Evolutionary conservation across 495 filamentous ascomycete genomes (phyloP).

Genomic region (Penicillium macrosclerotiorum): DNA sequence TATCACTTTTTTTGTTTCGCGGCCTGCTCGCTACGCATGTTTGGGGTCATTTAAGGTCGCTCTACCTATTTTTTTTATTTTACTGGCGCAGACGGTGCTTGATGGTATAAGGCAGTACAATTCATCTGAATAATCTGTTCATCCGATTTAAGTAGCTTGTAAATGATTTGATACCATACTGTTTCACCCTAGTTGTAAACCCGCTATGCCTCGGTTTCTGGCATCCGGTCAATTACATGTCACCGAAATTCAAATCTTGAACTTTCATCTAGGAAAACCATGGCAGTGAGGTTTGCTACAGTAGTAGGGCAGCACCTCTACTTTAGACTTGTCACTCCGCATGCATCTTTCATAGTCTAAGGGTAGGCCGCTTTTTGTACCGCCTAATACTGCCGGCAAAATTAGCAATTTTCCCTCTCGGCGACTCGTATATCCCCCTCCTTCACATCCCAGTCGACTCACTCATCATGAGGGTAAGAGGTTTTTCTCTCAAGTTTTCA

Average conservation of each 20-base stretch:
- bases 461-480: slow-evolving; percentile 34
- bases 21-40: slow-evolving; percentile 30
- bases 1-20: slow-evolving; percentile 43
- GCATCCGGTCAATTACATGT: no score
- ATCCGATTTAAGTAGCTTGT: slow-evolving; percentile 14
- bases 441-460: slow-evolving; percentile 7
- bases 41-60: slow-evolving; percentile 48
- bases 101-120: slow-evolving; percentile 37
- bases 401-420: slow-evolving; percentile 23
- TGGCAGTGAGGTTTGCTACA: no score
- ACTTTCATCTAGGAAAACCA: no score
- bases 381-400: slow-evolving; percentile 23
- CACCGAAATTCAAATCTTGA: no score
- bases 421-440: neutral
- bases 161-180: neutral
- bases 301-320: no score
- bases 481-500: neutral
- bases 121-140: slow-evolving; percentile 34
- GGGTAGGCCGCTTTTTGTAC: slow-evolving; percentile 8
- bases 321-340: no score
- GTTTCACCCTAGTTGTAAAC: neutral
- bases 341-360: no score
- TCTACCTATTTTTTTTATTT: slow-evolving; percentile 26
- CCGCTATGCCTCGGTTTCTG: no score
- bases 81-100: slow-evolving; percentile 32